Conservation (phyloP, 2,329 filamentous ascomycete species). For the Colletotrichum sp. region DNA sequence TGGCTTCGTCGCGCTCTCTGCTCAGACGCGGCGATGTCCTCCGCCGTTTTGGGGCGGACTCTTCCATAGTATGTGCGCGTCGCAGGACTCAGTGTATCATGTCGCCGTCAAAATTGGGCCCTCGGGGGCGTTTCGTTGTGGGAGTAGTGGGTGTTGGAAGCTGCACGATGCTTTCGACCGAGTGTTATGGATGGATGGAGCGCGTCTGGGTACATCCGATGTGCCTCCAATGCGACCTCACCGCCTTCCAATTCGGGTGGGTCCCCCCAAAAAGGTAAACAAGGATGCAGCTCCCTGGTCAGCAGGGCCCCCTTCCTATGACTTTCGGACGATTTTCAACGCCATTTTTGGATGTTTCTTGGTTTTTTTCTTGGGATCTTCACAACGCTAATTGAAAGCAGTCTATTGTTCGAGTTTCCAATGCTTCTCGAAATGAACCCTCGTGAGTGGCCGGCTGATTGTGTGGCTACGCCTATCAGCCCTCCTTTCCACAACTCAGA, state of each 20-base stretch:
- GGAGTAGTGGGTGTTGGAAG: neutral
- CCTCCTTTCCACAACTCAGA: no score
- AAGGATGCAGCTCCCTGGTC: neutral
- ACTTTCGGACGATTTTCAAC: neutral
- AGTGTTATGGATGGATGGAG: neutral
- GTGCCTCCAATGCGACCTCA: conserved; percentile 22
- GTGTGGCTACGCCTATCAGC: neutral
- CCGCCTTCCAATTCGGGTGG: conserved; percentile 23
- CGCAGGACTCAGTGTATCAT: neutral
- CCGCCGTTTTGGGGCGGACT: conserved; percentile 67
- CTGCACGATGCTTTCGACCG: neutral
- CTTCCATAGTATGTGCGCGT: conserved; percentile 42
- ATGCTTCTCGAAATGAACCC: neutral
- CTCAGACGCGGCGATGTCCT: conserved; percentile 63
- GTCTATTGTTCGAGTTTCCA: neutral
- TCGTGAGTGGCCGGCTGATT: neutral
- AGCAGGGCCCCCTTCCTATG: neutral
- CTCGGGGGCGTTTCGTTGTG: neutral
- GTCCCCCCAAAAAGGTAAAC: neutral
- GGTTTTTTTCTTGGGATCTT: neutral
- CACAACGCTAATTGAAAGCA: neutral
- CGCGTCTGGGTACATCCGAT: conserved; percentile 5
- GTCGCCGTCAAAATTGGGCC: neutral
- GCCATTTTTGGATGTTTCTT: no score
- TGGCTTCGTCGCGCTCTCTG: conserved; percentile 20